phyloP scores from a whole-genome alignment of 352 stramenopile genomes.

The Phytophthora sp. region DNA sequence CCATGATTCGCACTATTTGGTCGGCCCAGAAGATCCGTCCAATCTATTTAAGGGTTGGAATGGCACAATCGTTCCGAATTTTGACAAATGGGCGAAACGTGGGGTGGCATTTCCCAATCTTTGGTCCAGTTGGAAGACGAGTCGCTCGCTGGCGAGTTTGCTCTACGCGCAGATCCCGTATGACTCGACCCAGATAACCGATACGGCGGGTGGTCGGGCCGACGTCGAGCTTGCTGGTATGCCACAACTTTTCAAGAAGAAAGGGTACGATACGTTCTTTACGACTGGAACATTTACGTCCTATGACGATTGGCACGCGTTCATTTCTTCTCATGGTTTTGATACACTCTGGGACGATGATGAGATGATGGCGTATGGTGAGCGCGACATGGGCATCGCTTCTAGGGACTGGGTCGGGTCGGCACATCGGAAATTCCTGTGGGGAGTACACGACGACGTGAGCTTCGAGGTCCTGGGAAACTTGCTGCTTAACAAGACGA shows the following conservation, averaged over 20 bases:
- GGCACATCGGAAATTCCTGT: constrained; percentile 23
- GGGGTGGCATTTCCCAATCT: constrained; percentile 60
- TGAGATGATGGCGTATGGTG: constrained; percentile 46
- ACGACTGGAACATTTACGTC: constrained; percentile 47
- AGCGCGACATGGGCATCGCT: constrained; percentile 42
- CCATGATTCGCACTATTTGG: constrained; percentile 58
- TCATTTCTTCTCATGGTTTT: constrained; percentile 58
- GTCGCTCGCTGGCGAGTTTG: constrained; percentile 61
- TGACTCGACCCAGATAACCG: constrained; percentile 38
- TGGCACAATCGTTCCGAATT: constrained; percentile 49
- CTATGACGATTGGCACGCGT: constrained; percentile 60
- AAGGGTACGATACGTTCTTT: constrained; percentile 60
- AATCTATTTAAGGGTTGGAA: constrained; percentile 47
- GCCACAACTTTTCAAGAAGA: constrained; percentile 56
- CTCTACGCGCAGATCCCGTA: constrained; percentile 59
- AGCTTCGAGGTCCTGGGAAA: constrained; percentile 52
- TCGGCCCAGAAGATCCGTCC: constrained; percentile 41
- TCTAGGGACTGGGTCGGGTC: constrained; percentile 39
- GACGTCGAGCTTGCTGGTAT: constrained; percentile 43
- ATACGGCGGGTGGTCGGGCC: constrained; percentile 38
- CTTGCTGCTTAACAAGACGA: constrained; percentile 52
- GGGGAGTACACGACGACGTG: constrained; percentile 64
- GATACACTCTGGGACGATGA: constrained; percentile 46
- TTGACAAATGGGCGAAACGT: constrained; percentile 54
- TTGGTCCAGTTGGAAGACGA: constrained; percentile 69